Base-by-base conservation (phyloP, 202 grass and related monocot genomes). In the Bolboschoenoplectus hybrid region DNA sequence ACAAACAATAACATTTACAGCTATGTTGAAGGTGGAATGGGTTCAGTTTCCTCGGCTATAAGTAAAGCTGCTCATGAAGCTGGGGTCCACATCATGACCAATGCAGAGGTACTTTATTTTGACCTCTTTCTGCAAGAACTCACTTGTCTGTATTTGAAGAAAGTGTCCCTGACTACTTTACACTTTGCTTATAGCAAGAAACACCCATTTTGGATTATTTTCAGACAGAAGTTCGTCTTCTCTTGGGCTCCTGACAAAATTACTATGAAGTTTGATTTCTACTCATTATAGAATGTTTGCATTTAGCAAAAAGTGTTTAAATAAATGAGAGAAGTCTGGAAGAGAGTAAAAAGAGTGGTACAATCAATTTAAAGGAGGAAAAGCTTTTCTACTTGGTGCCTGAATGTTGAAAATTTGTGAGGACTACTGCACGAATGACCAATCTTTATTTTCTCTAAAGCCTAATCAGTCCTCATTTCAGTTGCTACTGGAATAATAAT, bases 11-110 rank as follows among this genome's bases (percentile, higher is more conserved):
- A 51, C 35, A 83, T 73, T 74, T 86, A 61, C 87, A 98, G 93
- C 84, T 98, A 98, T 88, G 96, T 98, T 38, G 74, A 98, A 94
- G 96, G 97, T 73, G 97, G 97, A 74, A 96, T 98, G 97, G 97
- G 97, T 63, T 94, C 93, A 46, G 97, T 98, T 43, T 98, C 97
- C 51, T 83, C 85, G 83, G 93, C 97, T 66, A 95, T 98, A 90
- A 94, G 97, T 86, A 98, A 98, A 92, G 91, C 97, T 88, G 97
- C 93, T 84, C 80, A 86, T 79, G 93, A 96, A 98, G 93, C 92
- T 78, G 97, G 97, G 4, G 93, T 72, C 4, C 88, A 94, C 45
- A 92, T 98, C 84, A 51, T 98, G 89, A 96, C 93, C 88, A 94
- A 96, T 88, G 89, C 89, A 1, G 93, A 98, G 90, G 97, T 98